phyloP scores from a whole-genome alignment of 2,329 filamentous ascomycete species.

The Coniochaeta hoffmannii region DNA sequence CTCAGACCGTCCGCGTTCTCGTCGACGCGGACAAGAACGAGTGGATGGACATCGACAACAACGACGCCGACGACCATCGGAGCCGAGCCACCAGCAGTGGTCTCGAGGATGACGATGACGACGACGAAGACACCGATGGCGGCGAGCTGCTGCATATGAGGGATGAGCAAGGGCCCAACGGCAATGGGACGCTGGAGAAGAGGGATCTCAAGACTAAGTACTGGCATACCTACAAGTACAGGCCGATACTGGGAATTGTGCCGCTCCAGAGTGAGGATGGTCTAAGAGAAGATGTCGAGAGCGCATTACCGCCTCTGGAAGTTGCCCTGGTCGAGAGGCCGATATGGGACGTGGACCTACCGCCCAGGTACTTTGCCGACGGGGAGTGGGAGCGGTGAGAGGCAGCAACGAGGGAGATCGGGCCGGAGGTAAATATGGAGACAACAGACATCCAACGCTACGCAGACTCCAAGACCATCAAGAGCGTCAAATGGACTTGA shows the following conservation, averaged over 20 bases:
- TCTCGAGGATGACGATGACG: conserved; percentile 26
- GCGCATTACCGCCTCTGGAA: conserved; percentile 44
- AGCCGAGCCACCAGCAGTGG: conserved; percentile 24
- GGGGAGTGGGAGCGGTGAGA: conserved; percentile 40
- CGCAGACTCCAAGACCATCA: neutral
- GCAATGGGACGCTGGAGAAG: conserved; percentile 25
- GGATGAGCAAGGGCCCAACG: conserved; percentile 29
- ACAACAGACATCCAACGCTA: neutral
- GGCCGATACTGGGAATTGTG: conserved; percentile 75
- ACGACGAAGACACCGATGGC: conserved; percentile 23
- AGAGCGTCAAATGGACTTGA: neutral
- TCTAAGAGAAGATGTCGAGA: conserved; percentile 7
- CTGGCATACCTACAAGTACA: conserved; percentile 90
- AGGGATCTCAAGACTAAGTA: conserved; percentile 27
- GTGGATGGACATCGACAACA: conserved; percentile 27
- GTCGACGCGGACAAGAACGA: conserved; percentile 28
- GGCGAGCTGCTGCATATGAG: conserved; percentile 21
- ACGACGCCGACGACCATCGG: conserved; percentile 20
- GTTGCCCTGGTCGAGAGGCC: conserved; percentile 86
- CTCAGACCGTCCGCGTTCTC: conserved; percentile 31
- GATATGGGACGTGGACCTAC: conserved; percentile 72
- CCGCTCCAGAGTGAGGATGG: conserved; percentile 28
- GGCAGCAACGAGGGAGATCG: neutral
- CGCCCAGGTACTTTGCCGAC: conserved; percentile 60
- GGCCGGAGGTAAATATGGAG: neutral